Conservation (phyloP, 139 green algal genomes). For the Chlorella ohadii region DNA sequence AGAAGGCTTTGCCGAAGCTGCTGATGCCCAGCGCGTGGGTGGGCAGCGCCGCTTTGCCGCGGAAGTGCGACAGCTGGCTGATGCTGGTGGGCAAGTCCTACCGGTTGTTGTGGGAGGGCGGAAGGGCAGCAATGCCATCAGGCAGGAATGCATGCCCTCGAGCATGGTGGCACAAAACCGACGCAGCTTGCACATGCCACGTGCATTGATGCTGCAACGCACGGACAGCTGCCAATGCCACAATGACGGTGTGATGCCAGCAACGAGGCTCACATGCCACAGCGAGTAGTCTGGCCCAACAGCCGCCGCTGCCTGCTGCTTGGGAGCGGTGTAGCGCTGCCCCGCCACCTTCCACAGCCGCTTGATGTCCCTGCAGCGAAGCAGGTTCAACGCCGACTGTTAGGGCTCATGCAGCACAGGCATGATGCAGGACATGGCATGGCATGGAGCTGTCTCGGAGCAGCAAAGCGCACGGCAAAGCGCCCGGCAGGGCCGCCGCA, state of each 20-base stretch:
- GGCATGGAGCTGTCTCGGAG: too few relatives aligned
- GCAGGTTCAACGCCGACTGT: too few relatives aligned
- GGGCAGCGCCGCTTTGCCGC: constrained; percentile 44
- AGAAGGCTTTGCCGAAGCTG: constrained; percentile 26
- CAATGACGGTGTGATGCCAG: too few relatives aligned
- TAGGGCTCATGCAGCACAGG: not conserved
- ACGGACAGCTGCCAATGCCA: too few relatives aligned
- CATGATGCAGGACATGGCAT: too few relatives aligned
- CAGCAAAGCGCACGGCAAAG: too few relatives aligned
- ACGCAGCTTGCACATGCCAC: too few relatives aligned
- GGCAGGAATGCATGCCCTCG: not conserved
- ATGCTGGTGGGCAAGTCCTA: constrained; percentile 30
- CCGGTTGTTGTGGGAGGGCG: not conserved
- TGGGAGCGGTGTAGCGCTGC: constrained; percentile 34
- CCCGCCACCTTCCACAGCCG: constrained; percentile 42
- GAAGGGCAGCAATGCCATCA: not conserved
- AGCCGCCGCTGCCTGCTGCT: constrained; percentile 6
- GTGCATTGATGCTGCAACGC: too few relatives aligned
- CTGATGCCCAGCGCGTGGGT: constrained; percentile 17
- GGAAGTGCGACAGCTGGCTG: constrained; percentile 24
- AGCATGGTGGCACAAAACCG: not conserved
- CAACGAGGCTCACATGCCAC: constrained; percentile 20
- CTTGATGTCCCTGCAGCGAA: constrained; percentile 38
- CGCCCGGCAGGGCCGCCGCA: too few relatives aligned
- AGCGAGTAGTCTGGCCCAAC: constrained; percentile 36